Percentiles rank a stretch among this genome's conserved stretches.
These are phyloP conservation scores for Prunus dulcis DNA, from an alignment of 306 rosid genomes.

Conservation along the genomic window DNA sequence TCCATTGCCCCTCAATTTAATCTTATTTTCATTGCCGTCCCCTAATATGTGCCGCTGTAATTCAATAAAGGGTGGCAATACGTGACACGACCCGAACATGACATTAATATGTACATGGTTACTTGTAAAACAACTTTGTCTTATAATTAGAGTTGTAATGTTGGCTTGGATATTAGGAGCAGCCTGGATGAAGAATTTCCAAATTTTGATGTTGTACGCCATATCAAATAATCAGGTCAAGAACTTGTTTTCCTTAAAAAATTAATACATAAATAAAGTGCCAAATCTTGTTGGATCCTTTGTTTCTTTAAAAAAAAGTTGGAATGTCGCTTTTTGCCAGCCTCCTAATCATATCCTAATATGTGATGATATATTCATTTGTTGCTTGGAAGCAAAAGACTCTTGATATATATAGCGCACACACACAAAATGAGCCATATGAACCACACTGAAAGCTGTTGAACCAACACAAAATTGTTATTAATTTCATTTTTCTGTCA, in stretches of 20 bases:
- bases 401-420: background rate
- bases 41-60: too few species aligned
- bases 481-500: background rate
- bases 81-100: too few species aligned
- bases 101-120: too few species aligned
- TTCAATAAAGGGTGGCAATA: too few species aligned
- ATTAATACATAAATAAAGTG: too few species aligned
- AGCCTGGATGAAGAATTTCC: too few species aligned
- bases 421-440: background rate
- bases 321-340: conserved; percentile 8
- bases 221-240: too few species aligned
- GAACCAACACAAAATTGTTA: background rate
- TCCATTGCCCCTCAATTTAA: background rate
- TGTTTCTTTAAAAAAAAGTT: background rate
- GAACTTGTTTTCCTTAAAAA: too few species aligned
- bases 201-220: too few species aligned
- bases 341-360: background rate
- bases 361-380: background rate
- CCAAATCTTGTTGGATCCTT: background rate
- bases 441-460: background rate
- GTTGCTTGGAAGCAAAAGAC: conserved; percentile 38
- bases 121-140: background rate
- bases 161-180: too few species aligned
- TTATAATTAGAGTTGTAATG: too few species aligned
- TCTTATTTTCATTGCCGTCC: background rate